Conservation (phyloP, 2,329 filamentous ascomycete genomes). For the Clonostachys rhizophaga region DNA sequence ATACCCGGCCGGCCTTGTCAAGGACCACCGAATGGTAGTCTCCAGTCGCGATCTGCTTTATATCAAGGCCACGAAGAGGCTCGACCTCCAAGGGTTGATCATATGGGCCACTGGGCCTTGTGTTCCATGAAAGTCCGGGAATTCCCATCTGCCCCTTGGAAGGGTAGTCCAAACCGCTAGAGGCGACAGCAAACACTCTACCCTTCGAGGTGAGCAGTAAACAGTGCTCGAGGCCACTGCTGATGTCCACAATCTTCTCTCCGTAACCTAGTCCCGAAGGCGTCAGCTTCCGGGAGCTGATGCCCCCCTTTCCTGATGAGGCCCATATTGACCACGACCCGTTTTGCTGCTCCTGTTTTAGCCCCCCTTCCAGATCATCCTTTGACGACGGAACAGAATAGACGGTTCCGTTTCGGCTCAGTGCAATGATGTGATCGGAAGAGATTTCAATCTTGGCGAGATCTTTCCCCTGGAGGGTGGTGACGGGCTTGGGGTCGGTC, state of each 20-base stretch:
- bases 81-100: conserved; percentile 79
- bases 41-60: conserved; percentile 73
- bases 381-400: conserved; percentile 81
- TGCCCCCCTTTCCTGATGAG: conserved; percentile 20
- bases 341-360: conserved; percentile 53
- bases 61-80: conserved; percentile 64
- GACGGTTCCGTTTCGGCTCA: conserved; percentile 70
- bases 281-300: conserved; percentile 71
- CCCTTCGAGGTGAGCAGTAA: conserved; percentile 80
- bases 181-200: conserved; percentile 83
- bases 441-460: conserved; percentile 74
- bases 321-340: conserved; percentile 71
- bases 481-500: conserved; percentile 55
- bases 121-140: conserved; percentile 75
- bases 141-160: conserved; percentile 82
- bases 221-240: conserved; percentile 79
- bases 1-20: conserved; percentile 72
- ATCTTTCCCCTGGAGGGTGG: conserved; percentile 78
- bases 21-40: conserved; percentile 82
- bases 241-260: conserved; percentile 71
- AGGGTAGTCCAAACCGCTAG: conserved; percentile 74
- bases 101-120: conserved; percentile 70
- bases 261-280: conserved; percentile 60
- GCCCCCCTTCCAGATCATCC: conserved; percentile 61
- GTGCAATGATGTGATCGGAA: conserved; percentile 74